Base-by-base conservation (phyloP, 208 protist species). In the Endotrypanum monterogeii region DNA sequence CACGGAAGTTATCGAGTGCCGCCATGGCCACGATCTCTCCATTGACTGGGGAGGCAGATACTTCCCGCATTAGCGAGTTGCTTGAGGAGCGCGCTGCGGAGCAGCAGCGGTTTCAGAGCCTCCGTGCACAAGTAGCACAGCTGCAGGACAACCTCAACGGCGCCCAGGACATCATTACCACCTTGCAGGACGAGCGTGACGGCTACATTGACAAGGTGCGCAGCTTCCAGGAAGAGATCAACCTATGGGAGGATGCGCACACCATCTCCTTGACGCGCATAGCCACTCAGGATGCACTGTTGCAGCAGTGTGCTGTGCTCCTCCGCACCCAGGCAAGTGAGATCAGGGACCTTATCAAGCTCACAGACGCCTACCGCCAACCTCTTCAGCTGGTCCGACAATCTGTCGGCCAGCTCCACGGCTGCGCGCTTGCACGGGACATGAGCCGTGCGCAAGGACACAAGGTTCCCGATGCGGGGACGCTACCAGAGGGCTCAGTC, bases 211-310 rank as follows among this genome's bases (percentile, higher is more conserved):
- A 70, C 37, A 58, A 76, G 28, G 44, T 88, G 16, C 56, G 75
- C 25, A 74, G 67, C 41, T 66, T 86, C 16, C 73, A 83, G 44
- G 87, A 95, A 57, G 93, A 97, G 76, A 78, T 78, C n/a, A 54
- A 25, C 16, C 57, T 83, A 35, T 97, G 93, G 93, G 83, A 96
- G 68, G 71, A 80, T 48, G 85, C 87, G 54, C 89, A 90, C 63
- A 57, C 69, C 7, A 79, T 65, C 3, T 68, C 88, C n/a, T 68
- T 50, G 57, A 83, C 83, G 28, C 76, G 78, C 39, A 30, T 86
- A n/a, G 76, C 57, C 12, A 73, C 71, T 3, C 77, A 85, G 30
- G 66, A 82, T 6, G 74, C 75, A 18, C 66, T 76, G 46, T 65
- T 82, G 23, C 71, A 85, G 55, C 67, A 88, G 37, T 80, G 69